Percentiles rank a stretch among this genome's conserved stretches.
phyloP scores from a whole-genome alignment of 352 stramenopile species.

The Blastocystis sp. region DNA sequence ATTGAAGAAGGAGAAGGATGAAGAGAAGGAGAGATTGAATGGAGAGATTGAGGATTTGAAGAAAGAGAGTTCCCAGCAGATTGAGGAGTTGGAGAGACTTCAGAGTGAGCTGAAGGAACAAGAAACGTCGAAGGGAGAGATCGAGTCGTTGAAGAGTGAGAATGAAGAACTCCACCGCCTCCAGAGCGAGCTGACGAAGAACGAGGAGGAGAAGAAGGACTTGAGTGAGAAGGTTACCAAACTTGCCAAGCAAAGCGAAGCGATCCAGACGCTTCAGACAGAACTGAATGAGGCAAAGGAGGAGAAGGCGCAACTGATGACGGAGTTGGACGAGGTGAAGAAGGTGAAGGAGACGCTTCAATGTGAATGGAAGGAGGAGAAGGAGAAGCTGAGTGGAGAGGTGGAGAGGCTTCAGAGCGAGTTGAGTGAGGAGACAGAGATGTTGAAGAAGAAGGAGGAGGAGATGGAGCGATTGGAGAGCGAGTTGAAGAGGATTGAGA shows the following conservation, averaged over 20 bases:
- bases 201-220: not conserved
- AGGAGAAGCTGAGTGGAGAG: not conserved
- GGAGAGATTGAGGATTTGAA: not conserved
- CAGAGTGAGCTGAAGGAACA: not conserved
- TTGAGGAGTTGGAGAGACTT: not conserved
- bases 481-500: not conserved
- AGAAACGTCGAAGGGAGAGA: not conserved
- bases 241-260: too few species aligned
- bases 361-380: not conserved
- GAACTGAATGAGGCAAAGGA: not conserved
- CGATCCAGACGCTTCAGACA: not conserved
- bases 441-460: conserved; percentile 7
- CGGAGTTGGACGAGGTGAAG: not conserved
- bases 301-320: not conserved
- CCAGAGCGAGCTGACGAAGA: too few species aligned
- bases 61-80: not conserved
- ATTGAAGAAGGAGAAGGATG: not conserved
- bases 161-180: not conserved
- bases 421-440: not conserved
- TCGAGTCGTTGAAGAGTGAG: not conserved
- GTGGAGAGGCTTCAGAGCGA: not conserved
- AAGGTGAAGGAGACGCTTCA: not conserved
- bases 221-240: too few species aligned
- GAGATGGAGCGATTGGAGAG: not conserved
- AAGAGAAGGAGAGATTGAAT: not conserved